These are phyloP conservation scores for Crithidia expoeki DNA, from an alignment of 208 protist species.

Conservation along the genomic window DNA sequence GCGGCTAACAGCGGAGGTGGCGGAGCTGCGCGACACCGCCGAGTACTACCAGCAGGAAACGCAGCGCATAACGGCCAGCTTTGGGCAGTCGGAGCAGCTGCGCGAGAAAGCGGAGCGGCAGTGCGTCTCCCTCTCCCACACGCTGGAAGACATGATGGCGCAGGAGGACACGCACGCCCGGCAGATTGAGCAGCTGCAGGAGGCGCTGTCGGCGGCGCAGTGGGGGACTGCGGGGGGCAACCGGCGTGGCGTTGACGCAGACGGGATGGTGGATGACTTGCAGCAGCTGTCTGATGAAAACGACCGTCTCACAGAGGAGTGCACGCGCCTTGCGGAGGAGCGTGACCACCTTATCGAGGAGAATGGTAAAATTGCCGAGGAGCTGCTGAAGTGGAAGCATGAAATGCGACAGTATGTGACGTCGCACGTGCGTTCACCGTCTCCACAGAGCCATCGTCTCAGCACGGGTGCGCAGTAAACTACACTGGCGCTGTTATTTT, in stretches of 20 bases:
- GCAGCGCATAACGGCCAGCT: constrained; percentile 15
- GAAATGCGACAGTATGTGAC: constrained; percentile 50
- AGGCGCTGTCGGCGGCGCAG: constrained; percentile 19
- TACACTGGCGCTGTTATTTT: neutral
- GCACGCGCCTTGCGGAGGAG: constrained; percentile 47
- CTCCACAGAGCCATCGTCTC: constrained; percentile 12
- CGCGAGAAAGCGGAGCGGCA: constrained; percentile 39
- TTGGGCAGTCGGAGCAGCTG: constrained; percentile 38
- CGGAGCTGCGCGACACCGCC: constrained; percentile 29
- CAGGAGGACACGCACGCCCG: constrained; percentile 45
- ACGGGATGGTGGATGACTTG: constrained; percentile 32
- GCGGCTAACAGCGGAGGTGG: constrained; percentile 29
- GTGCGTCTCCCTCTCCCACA: constrained; percentile 37
- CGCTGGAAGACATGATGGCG: constrained; percentile 50
- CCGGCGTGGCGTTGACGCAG: neutral
- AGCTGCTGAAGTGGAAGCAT: constrained; percentile 59
- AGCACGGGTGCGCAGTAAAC: neutral
- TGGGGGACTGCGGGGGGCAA: constrained; percentile 7
- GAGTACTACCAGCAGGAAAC: constrained; percentile 39
- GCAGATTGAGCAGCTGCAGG: constrained; percentile 36
- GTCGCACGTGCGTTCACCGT: constrained; percentile 25
- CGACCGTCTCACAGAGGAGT: constrained; percentile 55
- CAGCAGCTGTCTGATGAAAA: constrained; percentile 53
- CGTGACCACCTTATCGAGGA: constrained; percentile 50
- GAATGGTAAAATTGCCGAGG: constrained; percentile 52